Evolutionary conservation across 1,284 basidiomycete species (phyloP).

Genomic region (Trichosporon inkin): DNA sequence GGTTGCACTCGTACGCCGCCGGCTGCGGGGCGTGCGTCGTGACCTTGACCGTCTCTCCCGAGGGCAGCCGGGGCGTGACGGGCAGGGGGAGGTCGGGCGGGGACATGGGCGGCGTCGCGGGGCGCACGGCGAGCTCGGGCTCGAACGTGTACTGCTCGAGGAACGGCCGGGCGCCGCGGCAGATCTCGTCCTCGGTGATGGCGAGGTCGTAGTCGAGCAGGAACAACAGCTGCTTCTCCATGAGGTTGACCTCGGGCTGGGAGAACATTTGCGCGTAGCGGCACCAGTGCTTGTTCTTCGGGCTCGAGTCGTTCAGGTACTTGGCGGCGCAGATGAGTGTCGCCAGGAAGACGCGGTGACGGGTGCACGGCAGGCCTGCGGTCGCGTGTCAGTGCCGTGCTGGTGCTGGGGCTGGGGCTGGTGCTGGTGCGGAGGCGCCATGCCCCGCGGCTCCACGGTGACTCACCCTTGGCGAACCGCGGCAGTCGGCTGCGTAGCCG

Average conservation of each 20-base stretch:
- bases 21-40: slow-evolving; percentile 16
- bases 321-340: slow-evolving; percentile 94
- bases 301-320: slow-evolving; percentile 93
- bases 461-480: slow-evolving; percentile 73
- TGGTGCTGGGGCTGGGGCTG: no score
- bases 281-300: slow-evolving; percentile 92
- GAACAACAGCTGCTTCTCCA: slow-evolving; percentile 92
- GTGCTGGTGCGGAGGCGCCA: no score
- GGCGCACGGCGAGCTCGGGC: slow-evolving; percentile 21
- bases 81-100: slow-evolving; percentile 34
- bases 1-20: background rate
- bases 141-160: slow-evolving; percentile 46
- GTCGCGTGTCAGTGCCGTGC: background rate
- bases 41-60: slow-evolving; percentile 12
- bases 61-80: slow-evolving; percentile 30
- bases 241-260: slow-evolving; percentile 70
- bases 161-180: slow-evolving; percentile 77
- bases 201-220: slow-evolving; percentile 66
- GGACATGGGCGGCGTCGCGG: slow-evolving; percentile 28
- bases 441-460: no score
- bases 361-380: slow-evolving; percentile 81
- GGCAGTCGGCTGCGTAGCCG: slow-evolving; percentile 77
- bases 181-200: slow-evolving; percentile 55
- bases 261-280: slow-evolving; percentile 65
- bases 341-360: slow-evolving; percentile 93